Evolutionary conservation across 2,329 filamentous ascomycete genomes (phyloP), one percentile per base, ranked within the genome.

Genomic region (Penicillium polonicum): DNA sequence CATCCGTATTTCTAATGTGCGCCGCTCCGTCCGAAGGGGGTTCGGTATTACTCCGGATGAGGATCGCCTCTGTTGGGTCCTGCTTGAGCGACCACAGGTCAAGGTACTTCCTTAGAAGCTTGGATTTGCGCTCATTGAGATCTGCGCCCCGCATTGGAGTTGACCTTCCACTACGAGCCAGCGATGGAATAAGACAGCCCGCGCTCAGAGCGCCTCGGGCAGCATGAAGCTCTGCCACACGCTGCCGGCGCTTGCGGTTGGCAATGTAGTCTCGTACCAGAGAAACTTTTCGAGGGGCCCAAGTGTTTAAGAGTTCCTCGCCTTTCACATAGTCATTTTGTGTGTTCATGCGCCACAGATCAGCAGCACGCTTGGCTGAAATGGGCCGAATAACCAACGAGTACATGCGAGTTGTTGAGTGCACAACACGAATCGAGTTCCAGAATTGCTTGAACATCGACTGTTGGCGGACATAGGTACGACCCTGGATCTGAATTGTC

Each of bases 321-420:
- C 94, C 94, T 74, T 96, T 97, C 67, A 99, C 90, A 70, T 97
- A 97, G 72, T 96, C 91, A 68, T 96, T 89, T 59, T 91, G 88
- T 17, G 92, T 97, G 73, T 92, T 95, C 86, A 97, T 91, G 54
- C 94, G 86, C 94, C 94, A 99, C 13, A 99, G 81, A 72, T 99
- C 94, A 3, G 91, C 91, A 0, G 92, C 91, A 46, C 91, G 85
- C 76, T 97, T 97, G 50, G 96, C 92, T 3, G 92, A 92, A 8
- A 91, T 88, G 0, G 94, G 94, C 31, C 91, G 88, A 74, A 97
- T 88, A 6, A 87, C 87, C 49, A 97, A 79, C 1, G 90, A 92
- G 75, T 96, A 99, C 58, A 96, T 90, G 44, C 86, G 87, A 21
- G 91, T 90, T 0, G 89, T 90, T 8, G 92, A 94, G 70, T 92